Percentiles rank a stretch among this genome's conserved stretches.
Conservation (phyloP, 140 eudicot species). For the Senecio squalidus region DNA sequence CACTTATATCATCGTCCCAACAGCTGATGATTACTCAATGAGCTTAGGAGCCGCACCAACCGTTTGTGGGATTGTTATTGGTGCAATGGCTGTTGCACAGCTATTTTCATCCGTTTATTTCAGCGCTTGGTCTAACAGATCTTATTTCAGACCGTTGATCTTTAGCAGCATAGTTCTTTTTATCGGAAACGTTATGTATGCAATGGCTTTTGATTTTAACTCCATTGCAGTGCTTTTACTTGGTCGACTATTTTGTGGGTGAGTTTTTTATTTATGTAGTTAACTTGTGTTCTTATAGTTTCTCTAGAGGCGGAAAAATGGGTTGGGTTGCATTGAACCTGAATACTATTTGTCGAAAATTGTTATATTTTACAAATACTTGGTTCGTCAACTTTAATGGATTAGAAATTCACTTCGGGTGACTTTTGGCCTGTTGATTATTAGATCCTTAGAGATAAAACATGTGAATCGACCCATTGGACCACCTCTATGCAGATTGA, state of each 20-base stretch:
- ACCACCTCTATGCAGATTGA: too few relatives aligned
- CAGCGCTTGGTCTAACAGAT: constrained; percentile 97
- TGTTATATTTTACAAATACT: too few relatives aligned
- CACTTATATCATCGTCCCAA: constrained; percentile 90
- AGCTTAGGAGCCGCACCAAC: constrained; percentile 99
- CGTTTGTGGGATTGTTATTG: constrained; percentile 87
- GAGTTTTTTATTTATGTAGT: constrained; percentile 16
- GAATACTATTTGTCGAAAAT: too few relatives aligned
- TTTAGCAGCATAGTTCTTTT: constrained; percentile 93
- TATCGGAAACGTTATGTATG: constrained; percentile 77
- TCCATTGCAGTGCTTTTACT: constrained; percentile 75
- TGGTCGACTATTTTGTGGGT: constrained; percentile 96
- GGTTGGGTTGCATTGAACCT: too few relatives aligned
- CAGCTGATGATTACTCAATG: constrained; percentile 87
- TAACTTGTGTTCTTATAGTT: not conserved
- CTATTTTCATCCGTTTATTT: constrained; percentile 91
- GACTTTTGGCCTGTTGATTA: too few relatives aligned
- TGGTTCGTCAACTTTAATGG: too few relatives aligned
- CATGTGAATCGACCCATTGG: too few relatives aligned
- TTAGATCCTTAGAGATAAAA: too few relatives aligned
- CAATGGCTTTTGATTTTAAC: constrained; percentile 80
- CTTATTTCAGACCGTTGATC: constrained; percentile 75
- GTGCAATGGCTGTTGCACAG: constrained; percentile 99
- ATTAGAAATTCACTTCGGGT: too few relatives aligned
- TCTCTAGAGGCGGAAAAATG: too few relatives aligned